phyloP scores from a whole-genome alignment of 495 filamentous ascomycete genomes.

The Aspergillus leporis region DNA sequence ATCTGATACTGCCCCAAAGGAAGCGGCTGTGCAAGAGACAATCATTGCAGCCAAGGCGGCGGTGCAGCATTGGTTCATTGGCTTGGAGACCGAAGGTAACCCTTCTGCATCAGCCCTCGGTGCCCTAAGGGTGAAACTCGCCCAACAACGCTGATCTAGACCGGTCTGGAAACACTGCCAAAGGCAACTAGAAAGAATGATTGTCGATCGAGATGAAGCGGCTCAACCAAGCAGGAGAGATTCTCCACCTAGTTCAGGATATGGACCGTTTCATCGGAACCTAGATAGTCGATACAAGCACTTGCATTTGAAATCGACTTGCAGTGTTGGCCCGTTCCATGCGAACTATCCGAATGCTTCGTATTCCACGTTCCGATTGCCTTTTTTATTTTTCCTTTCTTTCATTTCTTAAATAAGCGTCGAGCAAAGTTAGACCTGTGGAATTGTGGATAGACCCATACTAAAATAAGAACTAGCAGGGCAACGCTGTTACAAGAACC shows the following conservation, averaged over 20 bases:
- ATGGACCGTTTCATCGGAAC: constrained; percentile 2
- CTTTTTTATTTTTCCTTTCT: background rate
- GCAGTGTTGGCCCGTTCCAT: constrained; percentile 1
- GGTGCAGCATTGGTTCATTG: background rate
- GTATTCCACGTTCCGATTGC: background rate
- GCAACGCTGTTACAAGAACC: background rate
- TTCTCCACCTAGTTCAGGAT: background rate
- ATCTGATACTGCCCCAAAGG: background rate
- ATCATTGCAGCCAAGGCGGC: background rate
- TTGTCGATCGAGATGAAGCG: constrained; percentile 4
- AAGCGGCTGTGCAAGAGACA: background rate
- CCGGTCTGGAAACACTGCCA: constrained; percentile 4
- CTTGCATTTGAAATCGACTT: background rate
- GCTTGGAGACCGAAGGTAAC: background rate
- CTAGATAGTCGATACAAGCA: constrained; percentile 1
- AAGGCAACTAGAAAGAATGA: background rate
- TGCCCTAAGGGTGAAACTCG: background rate
- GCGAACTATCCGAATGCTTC: background rate
- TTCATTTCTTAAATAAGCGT: background rate
- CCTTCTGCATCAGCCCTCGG: background rate
- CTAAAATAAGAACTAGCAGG: constrained; percentile 2
- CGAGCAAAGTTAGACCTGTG: background rate
- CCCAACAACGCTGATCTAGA: background rate
- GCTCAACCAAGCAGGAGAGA: constrained; percentile 3
- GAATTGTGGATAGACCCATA: background rate